A percentile compares a stretch with the other conserved stretches of the same genome.
Conservation (phyloP, 345 rosid species). For the Sisymbrium irio region DNA sequence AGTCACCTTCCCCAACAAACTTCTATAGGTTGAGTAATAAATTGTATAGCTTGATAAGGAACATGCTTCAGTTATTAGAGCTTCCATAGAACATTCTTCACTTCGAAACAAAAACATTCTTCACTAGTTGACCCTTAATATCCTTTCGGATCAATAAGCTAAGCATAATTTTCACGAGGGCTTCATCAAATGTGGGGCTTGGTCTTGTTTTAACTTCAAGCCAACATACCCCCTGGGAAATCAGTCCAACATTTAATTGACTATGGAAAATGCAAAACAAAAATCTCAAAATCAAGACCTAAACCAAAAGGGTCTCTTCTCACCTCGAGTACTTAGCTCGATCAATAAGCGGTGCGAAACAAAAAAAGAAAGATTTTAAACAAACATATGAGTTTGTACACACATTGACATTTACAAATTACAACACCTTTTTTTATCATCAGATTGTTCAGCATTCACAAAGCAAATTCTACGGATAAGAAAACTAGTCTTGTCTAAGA, state of each 20-base stretch:
- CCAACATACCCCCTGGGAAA: conserved; percentile 98
- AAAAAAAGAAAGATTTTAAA: neutral
- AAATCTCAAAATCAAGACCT: neutral
- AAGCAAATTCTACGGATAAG: neutral
- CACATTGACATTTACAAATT: neutral
- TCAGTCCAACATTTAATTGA: conserved; percentile 65
- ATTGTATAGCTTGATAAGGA: conserved; percentile 51
- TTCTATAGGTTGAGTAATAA: conserved; percentile 64
- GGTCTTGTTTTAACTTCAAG: conserved; percentile 94
- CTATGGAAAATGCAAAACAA: conserved; percentile 36
- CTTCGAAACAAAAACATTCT: conserved; percentile 35
- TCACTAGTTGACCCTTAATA: conserved; percentile 26
- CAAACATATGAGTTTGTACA: neutral
- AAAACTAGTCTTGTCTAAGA: no score
- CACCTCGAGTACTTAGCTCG: conserved; percentile 14
- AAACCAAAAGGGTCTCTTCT: conserved; percentile 1
- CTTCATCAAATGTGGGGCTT: conserved; percentile 90
- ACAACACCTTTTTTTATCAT: neutral
- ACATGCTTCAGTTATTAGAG: conserved; percentile 40
- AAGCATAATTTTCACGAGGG: conserved; percentile 52
- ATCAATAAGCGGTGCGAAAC: neutral
- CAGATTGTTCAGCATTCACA: neutral
- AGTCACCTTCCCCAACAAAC: conserved; percentile 61
- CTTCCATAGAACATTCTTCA: conserved; percentile 25
- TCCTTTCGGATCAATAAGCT: conserved; percentile 16